A percentile compares a stretch with the other conserved stretches of the same genome.
These are phyloP conservation scores for Pichia sp. DNA, from an alignment of 1,139 yeast genomes.

Conservation along the genomic window DNA sequence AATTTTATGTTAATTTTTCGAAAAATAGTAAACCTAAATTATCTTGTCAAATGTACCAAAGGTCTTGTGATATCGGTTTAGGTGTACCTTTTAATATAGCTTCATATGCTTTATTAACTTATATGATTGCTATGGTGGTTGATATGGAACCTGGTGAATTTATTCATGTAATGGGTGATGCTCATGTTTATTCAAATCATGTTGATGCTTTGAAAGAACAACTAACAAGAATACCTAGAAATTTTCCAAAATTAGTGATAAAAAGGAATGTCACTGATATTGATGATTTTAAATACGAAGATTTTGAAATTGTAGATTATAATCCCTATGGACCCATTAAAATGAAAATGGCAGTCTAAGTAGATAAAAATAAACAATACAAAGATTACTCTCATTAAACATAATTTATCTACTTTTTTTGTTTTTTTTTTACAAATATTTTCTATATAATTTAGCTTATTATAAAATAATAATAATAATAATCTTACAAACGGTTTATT, in stretches of 20 bases:
- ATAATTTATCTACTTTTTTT: not conserved
- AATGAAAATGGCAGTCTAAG: slow-evolving; percentile 72
- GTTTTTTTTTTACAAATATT: not conserved
- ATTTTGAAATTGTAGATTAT: slow-evolving; percentile 72
- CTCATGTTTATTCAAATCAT: slow-evolving; percentile 90
- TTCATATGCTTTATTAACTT: slow-evolving; percentile 84
- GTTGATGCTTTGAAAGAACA: slow-evolving; percentile 84
- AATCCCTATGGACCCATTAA: slow-evolving; percentile 77
- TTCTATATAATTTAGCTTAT: too few relatives aligned
- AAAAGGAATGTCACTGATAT: slow-evolving; percentile 61
- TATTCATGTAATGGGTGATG: slow-evolving; percentile 92
- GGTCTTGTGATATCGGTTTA: slow-evolving; percentile 98
- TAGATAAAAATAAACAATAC: slow-evolving; percentile 16
- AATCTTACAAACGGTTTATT: too few relatives aligned
- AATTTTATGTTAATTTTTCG: slow-evolving; percentile 85
- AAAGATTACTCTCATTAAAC: slow-evolving; percentile 3
- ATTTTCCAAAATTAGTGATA: slow-evolving; percentile 72
- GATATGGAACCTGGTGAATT: slow-evolving; percentile 94
- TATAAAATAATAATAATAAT: too few relatives aligned
- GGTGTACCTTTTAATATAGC: slow-evolving; percentile 99
- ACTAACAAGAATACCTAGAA: slow-evolving; percentile 62
- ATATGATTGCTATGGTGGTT: slow-evolving; percentile 91
- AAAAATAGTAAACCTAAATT: slow-evolving; percentile 52
- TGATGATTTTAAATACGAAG: slow-evolving; percentile 85
- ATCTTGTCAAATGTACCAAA: slow-evolving; percentile 85